Base-by-base conservation (phyloP, 2,329 filamentous ascomycete genomes). In the Lasiodiplodia sp. region DNA sequence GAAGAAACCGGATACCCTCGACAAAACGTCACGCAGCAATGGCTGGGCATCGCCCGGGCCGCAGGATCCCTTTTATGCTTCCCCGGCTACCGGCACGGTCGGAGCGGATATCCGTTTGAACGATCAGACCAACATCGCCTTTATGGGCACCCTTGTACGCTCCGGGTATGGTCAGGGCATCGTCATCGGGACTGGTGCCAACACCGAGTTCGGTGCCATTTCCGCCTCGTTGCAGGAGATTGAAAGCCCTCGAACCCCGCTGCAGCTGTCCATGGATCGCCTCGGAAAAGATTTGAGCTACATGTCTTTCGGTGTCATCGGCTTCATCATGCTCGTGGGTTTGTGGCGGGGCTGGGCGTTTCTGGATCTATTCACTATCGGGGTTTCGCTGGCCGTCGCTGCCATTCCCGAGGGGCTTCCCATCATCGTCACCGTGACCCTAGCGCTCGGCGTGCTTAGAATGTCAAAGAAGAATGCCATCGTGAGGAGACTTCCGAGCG, bases 401-500 rank as follows among this genome's bases (percentile, higher is more conserved):
- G 95, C 95, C 18, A 98, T 98, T 74, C 95, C 95, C 0, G 95
- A 98, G 83, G 96, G 96, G 23, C 85, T 99, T 6, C 96, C 96
- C 0, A 99, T 99, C 76, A 99, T 99, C 74, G 96, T 99, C 37
- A 99, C 96, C 0, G 96, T 99, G 40, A 99, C 96, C 0, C 85
- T 99, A 67, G 96, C 96, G 49, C 86, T 99, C 16, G 96, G 96
- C 16, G 96, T 99, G 10, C 88, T 99, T 75, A 90, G 96, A 69
- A 99, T 99, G 96, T 96, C 96, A 70, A 93, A 90, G 76, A 90
- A 95, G 74, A 93, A 97, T 78, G 96, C 96, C 10, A 99, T 99
- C 78, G 95, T 99, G 70, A 91, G 96, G 73, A 91, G 92, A 76
- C 91, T 99, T 81, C 96, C 96, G 25, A 98, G 96, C 79, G 96